These are phyloP conservation scores for Apiospora hydei DNA, from an alignment of 2,329 filamentous ascomycete genomes.

Conservation along the genomic window DNA sequence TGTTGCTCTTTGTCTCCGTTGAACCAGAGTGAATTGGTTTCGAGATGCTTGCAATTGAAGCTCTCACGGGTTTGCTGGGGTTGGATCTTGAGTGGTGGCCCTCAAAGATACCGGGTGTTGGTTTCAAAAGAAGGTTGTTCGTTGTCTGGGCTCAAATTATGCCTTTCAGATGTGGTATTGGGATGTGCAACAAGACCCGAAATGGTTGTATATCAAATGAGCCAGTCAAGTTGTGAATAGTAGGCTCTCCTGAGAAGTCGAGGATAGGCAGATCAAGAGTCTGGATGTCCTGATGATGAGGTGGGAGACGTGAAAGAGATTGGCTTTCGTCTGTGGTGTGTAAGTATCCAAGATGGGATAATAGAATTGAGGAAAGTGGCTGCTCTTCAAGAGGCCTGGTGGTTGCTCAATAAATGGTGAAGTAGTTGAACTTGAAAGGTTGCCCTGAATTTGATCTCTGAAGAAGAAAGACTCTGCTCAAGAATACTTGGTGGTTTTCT, in stretches of 20 bases:
- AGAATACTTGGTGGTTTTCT: too few species aligned
- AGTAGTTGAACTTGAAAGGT: too few species aligned
- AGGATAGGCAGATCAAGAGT: not conserved
- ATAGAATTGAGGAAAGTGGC: not conserved
- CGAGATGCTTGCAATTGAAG: not conserved
- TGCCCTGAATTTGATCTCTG: too few species aligned
- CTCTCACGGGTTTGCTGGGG: not conserved
- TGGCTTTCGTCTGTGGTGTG: not conserved
- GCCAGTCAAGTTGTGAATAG: not conserved
- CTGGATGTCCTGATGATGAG: not conserved
- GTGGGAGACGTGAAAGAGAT: not conserved
- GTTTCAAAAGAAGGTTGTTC: not conserved
- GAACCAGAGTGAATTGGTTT: not conserved
- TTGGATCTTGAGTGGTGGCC: not conserved
- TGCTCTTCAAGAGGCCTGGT: too few species aligned
- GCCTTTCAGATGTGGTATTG: too few species aligned
- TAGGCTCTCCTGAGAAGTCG: not conserved
- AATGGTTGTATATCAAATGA: not conserved
- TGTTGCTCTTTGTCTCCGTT: not conserved
- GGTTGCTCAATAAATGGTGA: too few species aligned
- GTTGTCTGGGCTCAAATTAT: not conserved
- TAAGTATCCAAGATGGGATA: not conserved
- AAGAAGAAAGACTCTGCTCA: too few species aligned
- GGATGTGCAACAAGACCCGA: not conserved
- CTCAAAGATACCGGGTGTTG: not conserved